Evolutionary conservation across 805 yeast genomes (phyloP), one percentile per base, ranked within the genome.

Genomic region (Metschnikowia lochheadii): DNA sequence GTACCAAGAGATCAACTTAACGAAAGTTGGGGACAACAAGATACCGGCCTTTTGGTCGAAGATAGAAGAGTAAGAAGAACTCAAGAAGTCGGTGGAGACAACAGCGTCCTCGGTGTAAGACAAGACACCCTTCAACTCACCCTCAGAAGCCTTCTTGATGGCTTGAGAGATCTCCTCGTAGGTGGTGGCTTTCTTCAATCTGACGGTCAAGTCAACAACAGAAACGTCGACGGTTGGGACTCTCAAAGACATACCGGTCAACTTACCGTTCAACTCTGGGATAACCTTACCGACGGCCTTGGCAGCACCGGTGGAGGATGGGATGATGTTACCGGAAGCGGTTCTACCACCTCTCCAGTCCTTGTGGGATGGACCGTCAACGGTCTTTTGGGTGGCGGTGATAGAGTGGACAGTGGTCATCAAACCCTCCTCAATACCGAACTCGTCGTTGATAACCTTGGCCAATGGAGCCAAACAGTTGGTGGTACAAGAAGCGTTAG

Each of bases 301-400:
- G 68, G 96, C 96, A 66, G 96, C 96, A 84, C 96, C 96, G 58
- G 96, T 89, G 57, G 96, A 87, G 38, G 96, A 88, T 68, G 96
- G 96, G 63, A 89, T 89, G 73, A 89, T 87, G 86, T 89, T 89
- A 70, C 91, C 95, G 56, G 92, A 85, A 70, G 96, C 96, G 64
- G 96, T 86, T 80, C 96, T 87, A 74, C 96, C 96, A 73, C 96
- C 96, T 84, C 96, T 86, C 96, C 96, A 89, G 82, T 89, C 96
- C 83, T 89, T 89, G 83, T 85, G 89, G 72, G 96, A 88, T 65
- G 96, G 95, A 77, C 96, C 96, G 73, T 89, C 96, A 60, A 89
- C 96, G 56, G 95, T 86, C 85, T 89, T 89, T 78, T 89, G 96
- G 66, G 96, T 87, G 63, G 96, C 96, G 62, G 96, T 89, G 77